These are phyloP conservation scores for Diaporthe aspalathi DNA, from an alignment of 2,329 filamentous ascomycete species.

Conservation along the genomic window DNA sequence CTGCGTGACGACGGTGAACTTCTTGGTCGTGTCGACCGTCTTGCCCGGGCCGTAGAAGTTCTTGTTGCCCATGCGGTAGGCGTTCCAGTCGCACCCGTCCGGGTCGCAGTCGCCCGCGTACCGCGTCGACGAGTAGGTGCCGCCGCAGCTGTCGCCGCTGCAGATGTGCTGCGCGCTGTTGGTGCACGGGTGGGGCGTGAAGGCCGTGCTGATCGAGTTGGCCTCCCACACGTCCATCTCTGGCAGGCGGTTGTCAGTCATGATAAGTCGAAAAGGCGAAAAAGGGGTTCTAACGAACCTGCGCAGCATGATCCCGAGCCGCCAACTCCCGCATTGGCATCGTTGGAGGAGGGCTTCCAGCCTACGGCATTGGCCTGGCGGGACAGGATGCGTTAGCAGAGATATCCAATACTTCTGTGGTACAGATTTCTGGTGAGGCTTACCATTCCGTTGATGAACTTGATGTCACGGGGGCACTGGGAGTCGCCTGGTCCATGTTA, in stretches of 20 bases:
- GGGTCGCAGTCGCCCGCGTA: slow-evolving; percentile 71
- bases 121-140: slow-evolving; percentile 59
- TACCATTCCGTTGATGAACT: slow-evolving; percentile 56
- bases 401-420: rapidly evolving
- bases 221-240: slow-evolving; percentile 70
- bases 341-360: slow-evolving; percentile 61
- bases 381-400: not conserved
- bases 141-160: slow-evolving; percentile 58
- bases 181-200: slow-evolving; percentile 69
- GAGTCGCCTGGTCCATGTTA: slow-evolving; percentile 42
- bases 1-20: slow-evolving; percentile 72
- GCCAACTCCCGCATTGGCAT: slow-evolving; percentile 62
- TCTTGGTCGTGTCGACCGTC: slow-evolving; percentile 67
- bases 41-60: slow-evolving; percentile 70
- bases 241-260: no score
- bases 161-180: slow-evolving; percentile 56
- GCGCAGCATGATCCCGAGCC: slow-evolving; percentile 63
- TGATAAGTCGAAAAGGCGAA: no score
- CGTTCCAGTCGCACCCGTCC: slow-evolving; percentile 75
- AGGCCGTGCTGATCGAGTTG: slow-evolving; percentile 68
- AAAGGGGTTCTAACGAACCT: no score
- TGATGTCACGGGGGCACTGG: slow-evolving; percentile 51
- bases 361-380: slow-evolving; percentile 52
- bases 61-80: slow-evolving; percentile 70
- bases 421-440: not conserved